phyloP scores from a whole-genome alignment of 1,284 basidiomycete species.

The Tilletia caries region DNA sequence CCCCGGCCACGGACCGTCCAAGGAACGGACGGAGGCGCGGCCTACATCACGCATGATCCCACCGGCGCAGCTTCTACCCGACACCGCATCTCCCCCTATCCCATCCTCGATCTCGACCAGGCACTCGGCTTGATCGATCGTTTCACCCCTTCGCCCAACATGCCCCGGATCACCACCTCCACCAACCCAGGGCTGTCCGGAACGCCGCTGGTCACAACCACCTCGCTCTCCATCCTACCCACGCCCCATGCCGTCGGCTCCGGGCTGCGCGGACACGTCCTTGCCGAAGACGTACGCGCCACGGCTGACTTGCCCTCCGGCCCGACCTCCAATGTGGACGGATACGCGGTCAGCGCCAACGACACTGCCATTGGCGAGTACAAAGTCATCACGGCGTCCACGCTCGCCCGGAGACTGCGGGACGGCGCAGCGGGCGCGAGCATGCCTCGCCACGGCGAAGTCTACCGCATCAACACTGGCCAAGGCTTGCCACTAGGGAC shows the following conservation, averaged over 20 bases:
- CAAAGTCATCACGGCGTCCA: conserved; percentile 64
- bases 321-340: conserved; percentile 77
- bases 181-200: not conserved
- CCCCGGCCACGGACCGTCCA: conserved; percentile 12
- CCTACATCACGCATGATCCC: conserved; percentile 66
- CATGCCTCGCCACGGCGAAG: conserved; percentile 21
- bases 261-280: conserved; percentile 64
- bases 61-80: conserved; percentile 51
- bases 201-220: conserved; percentile 3
- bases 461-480: conserved; percentile 47
- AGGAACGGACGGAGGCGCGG: conserved; percentile 55
- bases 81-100: conserved; percentile 67
- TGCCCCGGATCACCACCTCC: not conserved
- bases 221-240: not conserved
- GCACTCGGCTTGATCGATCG: conserved; percentile 64
- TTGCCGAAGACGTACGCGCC: conserved; percentile 72
- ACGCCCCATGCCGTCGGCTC: conserved; percentile 47
- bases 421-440: conserved; percentile 1
- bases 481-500: conserved; percentile 68
- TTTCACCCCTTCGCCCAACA: conserved; percentile 56
- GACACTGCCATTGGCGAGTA: conserved; percentile 62
- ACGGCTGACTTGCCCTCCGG: conserved; percentile 58
- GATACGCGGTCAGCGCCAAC: conserved; percentile 67
- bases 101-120: conserved; percentile 66
- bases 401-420: not conserved